phyloP scores from a whole-genome alignment of 2,329 filamentous ascomycete species.

The Scedosporium dehoogii region DNA sequence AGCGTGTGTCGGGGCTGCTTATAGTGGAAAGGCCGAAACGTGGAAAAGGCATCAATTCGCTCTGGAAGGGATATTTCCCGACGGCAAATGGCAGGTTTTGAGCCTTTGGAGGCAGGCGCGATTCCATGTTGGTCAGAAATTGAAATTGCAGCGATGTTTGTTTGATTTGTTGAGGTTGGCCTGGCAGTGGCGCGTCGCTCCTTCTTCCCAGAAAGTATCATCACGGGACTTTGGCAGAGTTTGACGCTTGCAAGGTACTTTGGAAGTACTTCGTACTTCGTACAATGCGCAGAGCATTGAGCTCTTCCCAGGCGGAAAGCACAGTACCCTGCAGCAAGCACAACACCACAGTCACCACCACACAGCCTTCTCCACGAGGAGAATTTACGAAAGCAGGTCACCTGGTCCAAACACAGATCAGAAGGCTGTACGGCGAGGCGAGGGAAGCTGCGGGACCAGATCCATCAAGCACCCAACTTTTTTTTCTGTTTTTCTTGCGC shows the following conservation, averaged over 20 bases:
- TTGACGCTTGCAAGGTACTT: not conserved
- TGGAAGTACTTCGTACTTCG: too few relatives aligned
- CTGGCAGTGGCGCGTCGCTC: not conserved
- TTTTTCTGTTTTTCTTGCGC: not conserved
- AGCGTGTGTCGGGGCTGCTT: not conserved
- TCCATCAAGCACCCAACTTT: not conserved
- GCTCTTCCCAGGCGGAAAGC: too few relatives aligned
- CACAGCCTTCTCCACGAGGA: not conserved
- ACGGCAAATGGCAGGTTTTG: too few relatives aligned
- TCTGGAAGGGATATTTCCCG: too few relatives aligned
- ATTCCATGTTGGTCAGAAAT: not conserved
- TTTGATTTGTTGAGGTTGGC: conserved; percentile 1
- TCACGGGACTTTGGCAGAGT: not conserved
- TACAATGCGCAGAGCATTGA: not conserved
- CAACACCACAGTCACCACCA: too few relatives aligned
- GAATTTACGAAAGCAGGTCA: not conserved
- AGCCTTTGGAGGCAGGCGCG: too few relatives aligned
- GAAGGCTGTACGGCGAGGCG: not conserved
- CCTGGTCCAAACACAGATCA: not conserved
- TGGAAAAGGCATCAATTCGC: too few relatives aligned
- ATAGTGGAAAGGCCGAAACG: too few relatives aligned
- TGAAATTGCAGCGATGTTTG: not conserved
- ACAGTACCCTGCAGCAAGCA: not conserved
- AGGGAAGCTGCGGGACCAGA: not conserved
- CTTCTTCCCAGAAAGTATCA: not conserved